phyloP scores from a whole-genome alignment of 805 yeast genomes.

The Yamadazyma sp. region DNA sequence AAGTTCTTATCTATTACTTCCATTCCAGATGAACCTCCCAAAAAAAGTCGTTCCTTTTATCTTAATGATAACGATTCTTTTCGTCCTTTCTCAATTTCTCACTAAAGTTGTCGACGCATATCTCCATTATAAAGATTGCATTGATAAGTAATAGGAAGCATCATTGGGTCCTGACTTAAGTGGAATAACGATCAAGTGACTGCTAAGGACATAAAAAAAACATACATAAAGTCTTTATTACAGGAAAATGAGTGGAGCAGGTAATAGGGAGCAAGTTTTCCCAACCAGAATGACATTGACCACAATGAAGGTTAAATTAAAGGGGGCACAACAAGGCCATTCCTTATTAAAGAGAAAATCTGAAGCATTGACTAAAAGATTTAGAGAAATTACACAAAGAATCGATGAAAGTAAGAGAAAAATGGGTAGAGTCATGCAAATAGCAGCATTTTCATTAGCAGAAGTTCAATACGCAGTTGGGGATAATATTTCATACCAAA shows the following conservation, averaged over 20 bases:
- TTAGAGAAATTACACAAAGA: conserved; percentile 90
- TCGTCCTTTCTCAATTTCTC: too few species aligned
- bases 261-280: conserved; percentile 90
- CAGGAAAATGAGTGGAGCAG: conserved; percentile 56
- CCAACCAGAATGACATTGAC: conserved; percentile 98
- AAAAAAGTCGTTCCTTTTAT: too few species aligned
- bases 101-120: too few species aligned
- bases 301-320: conserved; percentile 89
- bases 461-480: conserved; percentile 98
- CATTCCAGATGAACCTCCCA: too few species aligned
- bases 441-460: conserved; percentile 95
- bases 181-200: too few species aligned
- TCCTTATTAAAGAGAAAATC: conserved; percentile 90
- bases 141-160: too few species aligned
- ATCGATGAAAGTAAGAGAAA: conserved; percentile 94
- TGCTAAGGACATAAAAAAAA: too few species aligned
- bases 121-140: too few species aligned
- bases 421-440: conserved; percentile 98
- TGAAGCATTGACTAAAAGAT: conserved; percentile 93
- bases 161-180: too few species aligned
- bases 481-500: conserved; percentile 91
- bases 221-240: too few species aligned
- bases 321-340: conserved; percentile 97
- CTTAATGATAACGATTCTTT: too few species aligned
- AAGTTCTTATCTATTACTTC: conserved; percentile 25